These are phyloP conservation scores for Lagenidium sp. DNA, from an alignment of 352 stramenopile genomes.

Conservation along the genomic window DNA sequence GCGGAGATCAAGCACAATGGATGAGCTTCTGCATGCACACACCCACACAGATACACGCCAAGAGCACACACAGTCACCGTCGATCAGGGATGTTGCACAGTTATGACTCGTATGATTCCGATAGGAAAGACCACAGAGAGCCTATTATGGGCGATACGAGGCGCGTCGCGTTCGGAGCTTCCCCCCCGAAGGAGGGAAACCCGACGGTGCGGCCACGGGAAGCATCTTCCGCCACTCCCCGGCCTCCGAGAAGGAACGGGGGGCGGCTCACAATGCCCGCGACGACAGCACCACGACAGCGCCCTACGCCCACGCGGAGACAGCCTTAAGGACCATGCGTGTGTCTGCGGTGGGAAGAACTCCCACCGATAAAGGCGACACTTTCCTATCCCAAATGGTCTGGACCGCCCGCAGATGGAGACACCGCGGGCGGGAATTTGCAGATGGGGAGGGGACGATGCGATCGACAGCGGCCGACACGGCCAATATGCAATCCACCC, in stretches of 20 bases:
- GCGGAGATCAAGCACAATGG: too few relatives aligned
- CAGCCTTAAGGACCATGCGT: slow-evolving; percentile 89
- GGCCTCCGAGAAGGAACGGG: slow-evolving; percentile 1
- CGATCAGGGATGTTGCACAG: slow-evolving; percentile 68
- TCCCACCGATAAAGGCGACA: slow-evolving; percentile 55
- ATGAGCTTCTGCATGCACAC: too few relatives aligned
- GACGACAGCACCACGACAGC: slow-evolving; percentile 14
- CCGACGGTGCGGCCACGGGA: neutral
- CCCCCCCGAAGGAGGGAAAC: neutral
- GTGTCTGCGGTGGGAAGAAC: slow-evolving; percentile 78
- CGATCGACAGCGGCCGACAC: too few relatives aligned
- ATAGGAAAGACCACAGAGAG: slow-evolving; percentile 38
- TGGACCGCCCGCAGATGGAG: slow-evolving; percentile 61
- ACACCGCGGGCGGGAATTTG: slow-evolving; percentile 46
- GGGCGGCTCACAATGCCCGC: too few relatives aligned
- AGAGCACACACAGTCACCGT: neutral
- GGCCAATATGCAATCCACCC: too few relatives aligned
- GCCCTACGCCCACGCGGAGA: slow-evolving; percentile 67
- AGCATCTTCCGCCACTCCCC: slow-evolving; percentile 6
- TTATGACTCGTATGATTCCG: slow-evolving; percentile 92
- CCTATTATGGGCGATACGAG: slow-evolving; percentile 18
- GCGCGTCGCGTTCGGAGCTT: slow-evolving; percentile 5
- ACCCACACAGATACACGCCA: slow-evolving; percentile 5
- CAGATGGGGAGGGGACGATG: slow-evolving; percentile 59
- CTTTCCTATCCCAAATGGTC: slow-evolving; percentile 83